Evolutionary conservation across 805 yeast genomes (phyloP), one percentile per base, ranked within the genome.

Genomic region (Ogataea haglerorum): DNA sequence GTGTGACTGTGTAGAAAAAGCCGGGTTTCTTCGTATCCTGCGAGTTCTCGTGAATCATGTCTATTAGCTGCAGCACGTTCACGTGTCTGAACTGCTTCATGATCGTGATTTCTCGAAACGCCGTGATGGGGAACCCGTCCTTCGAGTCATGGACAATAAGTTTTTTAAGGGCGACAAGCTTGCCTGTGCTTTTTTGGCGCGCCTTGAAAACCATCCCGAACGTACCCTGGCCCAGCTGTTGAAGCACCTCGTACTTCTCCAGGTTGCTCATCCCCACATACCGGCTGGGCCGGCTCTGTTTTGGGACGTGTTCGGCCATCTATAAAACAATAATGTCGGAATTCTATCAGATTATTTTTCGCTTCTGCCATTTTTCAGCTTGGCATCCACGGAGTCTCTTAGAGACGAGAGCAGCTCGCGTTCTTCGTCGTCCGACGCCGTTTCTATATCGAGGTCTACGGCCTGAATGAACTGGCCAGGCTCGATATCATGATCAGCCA

Each of bases 81-180:
- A 67, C 63, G 58, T 91, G 87, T 38, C 71, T 60, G 36, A 93
- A 67, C 35, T 72, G 70, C 61, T 86, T 87, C 61, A 93, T 69
- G 16, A 89, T 86, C 13, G 82, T 76, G 43, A 91, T 89, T 57
- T 93, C 99, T 47, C 99, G 74, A 63, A 90, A 77, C 2, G 98
- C 96, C 0, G 99, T 93, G 19, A 93, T 81, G 2, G 99, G 98
- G 57, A 91, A 89, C 25, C 86, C 84, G 52, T 85, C 90, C 49
- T 80, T 81, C 30, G 80, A 83, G 37, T 82, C 78, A 56, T 81
- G 89, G 47, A 85, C 73, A n/a, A 89, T 67, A 34, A 93, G 76
- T 57, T 82, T 85, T 63, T 93, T 93, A 52, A 95, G 69, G 0
- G 99, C 99, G 14, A 91, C 97, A 12, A 79, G 53, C 31, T 74